Base-by-base conservation (phyloP, 768 basidiomycete species). In the Leccinum disarticulatum region DNA sequence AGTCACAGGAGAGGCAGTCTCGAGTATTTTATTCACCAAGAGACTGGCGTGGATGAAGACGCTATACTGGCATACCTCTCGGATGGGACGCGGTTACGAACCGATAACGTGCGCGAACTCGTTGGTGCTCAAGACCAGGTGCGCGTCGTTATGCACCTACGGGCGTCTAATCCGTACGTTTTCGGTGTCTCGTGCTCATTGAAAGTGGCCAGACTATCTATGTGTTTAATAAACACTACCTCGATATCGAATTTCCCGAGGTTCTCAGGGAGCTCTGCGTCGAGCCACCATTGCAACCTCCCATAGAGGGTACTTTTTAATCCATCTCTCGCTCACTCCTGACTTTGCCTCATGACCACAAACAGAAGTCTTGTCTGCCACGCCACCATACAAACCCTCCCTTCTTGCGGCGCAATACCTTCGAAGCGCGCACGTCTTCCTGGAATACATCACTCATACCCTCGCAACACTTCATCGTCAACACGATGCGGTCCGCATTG, bases 171-270 rank as follows among this genome's bases (percentile, higher is more conserved):
- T 8, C 46, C 38, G 35, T 30, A 10, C 25, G 8, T 33, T 60
- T 13, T 10, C 35, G 8, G 22, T 33, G 14, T 36, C n/a, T 50
- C 13, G 52, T 59, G 15, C 52, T 66, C 50, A 57, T 55, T 77
- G 14, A 22, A n/a, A 3, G 27, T 41, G 22, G 15, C 46, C 27
- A 84, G 91, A 80, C 84, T 7, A 87, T 94, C 61, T 93, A 84
- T 66, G 88, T 93, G 6, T 94, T 90, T 75, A 93, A 93, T 75
- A 91, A 91, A 67, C 78, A 83, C 66, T 90, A 88, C 66, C 80
- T 94, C 38, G 90, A 91, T 62, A 77, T 84, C 48, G 85, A 88
- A 53, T 57, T 88, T 30, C 83, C 87, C 2, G 81, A 87, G 47
- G 86, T 90, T 27, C 71, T 92, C 15, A 78, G 73, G n/a, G 80